Evolutionary conservation across 2,329 filamentous ascomycete species (phyloP).

Genomic region (Pseudogymnoascus destructans): DNA sequence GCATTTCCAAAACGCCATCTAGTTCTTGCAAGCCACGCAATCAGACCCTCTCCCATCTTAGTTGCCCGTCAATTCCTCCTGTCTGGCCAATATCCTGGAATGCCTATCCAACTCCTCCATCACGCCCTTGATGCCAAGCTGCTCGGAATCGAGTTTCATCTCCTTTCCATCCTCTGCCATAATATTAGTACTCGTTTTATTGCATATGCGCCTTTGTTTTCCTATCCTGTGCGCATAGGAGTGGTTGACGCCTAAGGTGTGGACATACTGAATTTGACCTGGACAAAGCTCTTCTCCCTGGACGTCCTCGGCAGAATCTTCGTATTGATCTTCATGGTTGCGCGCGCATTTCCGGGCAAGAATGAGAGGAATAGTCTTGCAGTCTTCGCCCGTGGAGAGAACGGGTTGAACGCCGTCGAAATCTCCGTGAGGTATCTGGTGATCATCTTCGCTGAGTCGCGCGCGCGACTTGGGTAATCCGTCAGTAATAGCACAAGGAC

Average conservation of each 20-base stretch:
- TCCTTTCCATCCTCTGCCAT: slow-evolving; percentile 78
- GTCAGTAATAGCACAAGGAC: neutral
- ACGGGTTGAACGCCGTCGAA: slow-evolving; percentile 82
- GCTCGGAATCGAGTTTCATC: slow-evolving; percentile 67
- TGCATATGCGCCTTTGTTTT: neutral
- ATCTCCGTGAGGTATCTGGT: slow-evolving; percentile 79
- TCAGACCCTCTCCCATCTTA: slow-evolving; percentile 10
- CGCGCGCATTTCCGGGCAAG: slow-evolving; percentile 67
- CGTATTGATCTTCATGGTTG: slow-evolving; percentile 64
- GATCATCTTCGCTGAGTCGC: slow-evolving; percentile 47
- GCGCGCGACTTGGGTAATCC: neutral
- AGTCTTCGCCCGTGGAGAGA: slow-evolving; percentile 64
- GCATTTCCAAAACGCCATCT: slow-evolving; percentile 9
- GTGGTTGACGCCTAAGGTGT: neutral
- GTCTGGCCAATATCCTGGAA: slow-evolving; percentile 67
- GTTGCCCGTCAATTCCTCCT: slow-evolving; percentile 57
- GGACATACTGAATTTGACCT: slow-evolving; percentile 70
- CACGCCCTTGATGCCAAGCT: slow-evolving; percentile 72
- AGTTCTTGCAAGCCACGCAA: slow-evolving; percentile 4
- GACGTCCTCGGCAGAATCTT: slow-evolving; percentile 60
- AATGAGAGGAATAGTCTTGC: slow-evolving; percentile 79
- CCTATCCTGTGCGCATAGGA: neutral
- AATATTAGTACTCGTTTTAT: slow-evolving; percentile 17
- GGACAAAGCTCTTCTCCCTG: slow-evolving; percentile 53
- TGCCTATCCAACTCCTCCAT: slow-evolving; percentile 84